These are phyloP conservation scores for Penstemon newberryi DNA, from an alignment of 257 asterid species.

Conservation along the genomic window DNA sequence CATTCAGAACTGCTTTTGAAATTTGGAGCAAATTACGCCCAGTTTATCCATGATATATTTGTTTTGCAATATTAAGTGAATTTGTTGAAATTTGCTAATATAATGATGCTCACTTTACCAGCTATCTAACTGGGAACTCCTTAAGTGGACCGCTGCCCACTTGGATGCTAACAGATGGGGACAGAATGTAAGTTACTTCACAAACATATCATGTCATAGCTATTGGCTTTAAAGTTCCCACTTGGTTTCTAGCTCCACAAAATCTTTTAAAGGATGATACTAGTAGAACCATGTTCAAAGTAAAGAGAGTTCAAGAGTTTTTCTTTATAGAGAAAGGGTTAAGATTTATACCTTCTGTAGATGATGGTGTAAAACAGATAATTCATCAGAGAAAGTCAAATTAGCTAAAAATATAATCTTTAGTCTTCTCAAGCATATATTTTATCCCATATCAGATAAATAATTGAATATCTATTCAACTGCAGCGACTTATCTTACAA, in stretches of 20 bases:
- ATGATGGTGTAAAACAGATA: too few species aligned
- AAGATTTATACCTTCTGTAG: too few species aligned
- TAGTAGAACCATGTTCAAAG: too few species aligned
- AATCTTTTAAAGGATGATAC: too few species aligned
- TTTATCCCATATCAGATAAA: neutral
- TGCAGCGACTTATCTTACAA: conserved; percentile 70
- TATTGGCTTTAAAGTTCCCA: too few species aligned
- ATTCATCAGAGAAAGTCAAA: too few species aligned
- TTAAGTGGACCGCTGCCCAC: conserved; percentile 48
- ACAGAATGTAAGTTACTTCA: conserved; percentile 36
- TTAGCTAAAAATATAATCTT: too few species aligned
- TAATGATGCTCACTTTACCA: conserved; percentile 25
- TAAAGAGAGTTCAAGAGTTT: too few species aligned
- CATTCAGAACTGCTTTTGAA: conserved; percentile 4
- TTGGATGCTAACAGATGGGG: conserved; percentile 53
- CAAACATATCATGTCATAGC: too few species aligned
- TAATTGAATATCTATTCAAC: conserved; percentile 8
- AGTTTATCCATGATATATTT: conserved; percentile 6
- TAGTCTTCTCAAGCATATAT: too few species aligned
- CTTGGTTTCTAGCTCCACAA: too few species aligned
- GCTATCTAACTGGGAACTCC: conserved; percentile 64
- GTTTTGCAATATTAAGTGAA: neutral
- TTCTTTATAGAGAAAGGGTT: too few species aligned
- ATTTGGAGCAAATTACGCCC: neutral
- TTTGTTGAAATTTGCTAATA: conserved; percentile 18